Conservation (phyloP, 768 basidiomycete genomes). For the Tubosaeta sp. region DNA sequence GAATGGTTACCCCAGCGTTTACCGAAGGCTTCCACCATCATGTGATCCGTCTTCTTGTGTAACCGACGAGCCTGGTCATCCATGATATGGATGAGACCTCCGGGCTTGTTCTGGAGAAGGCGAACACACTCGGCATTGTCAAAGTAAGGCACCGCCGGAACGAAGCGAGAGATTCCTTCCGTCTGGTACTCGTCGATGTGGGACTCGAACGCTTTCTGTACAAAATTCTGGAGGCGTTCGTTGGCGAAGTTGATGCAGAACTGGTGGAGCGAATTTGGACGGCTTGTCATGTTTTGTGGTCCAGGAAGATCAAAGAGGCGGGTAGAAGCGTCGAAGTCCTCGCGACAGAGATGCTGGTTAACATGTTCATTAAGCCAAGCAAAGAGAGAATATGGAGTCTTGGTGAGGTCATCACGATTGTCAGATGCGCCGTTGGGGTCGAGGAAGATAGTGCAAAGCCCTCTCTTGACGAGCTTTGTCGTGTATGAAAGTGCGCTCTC, state of each 20-base stretch:
- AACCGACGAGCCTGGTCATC: slow-evolving; percentile 88
- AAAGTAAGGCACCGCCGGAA: slow-evolving; percentile 74
- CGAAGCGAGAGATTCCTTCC: slow-evolving; percentile 71
- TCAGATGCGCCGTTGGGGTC: background rate
- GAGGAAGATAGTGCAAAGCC: background rate
- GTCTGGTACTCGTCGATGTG: slow-evolving; percentile 79
- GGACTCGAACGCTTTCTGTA: slow-evolving; percentile 78
- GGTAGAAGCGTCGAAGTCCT: slow-evolving; percentile 90
- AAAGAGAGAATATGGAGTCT: slow-evolving; percentile 44
- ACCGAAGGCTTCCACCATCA: slow-evolving; percentile 90
- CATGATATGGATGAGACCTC: slow-evolving; percentile 95
- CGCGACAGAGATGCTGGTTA: slow-evolving; percentile 91
- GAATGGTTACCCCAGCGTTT: slow-evolving; percentile 95
- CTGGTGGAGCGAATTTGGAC: slow-evolving; percentile 91
- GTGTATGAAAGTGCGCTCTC: slow-evolving; percentile 15
- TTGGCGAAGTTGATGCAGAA: slow-evolving; percentile 97
- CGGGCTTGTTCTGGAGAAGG: slow-evolving; percentile 79
- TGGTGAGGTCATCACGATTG: background rate
- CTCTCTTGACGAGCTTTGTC: slow-evolving; percentile 3
- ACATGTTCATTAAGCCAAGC: slow-evolving; percentile 96
- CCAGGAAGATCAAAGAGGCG: slow-evolving; percentile 94
- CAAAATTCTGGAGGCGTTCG: slow-evolving; percentile 83
- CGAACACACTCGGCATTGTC: slow-evolving; percentile 90
- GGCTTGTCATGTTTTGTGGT: slow-evolving; percentile 81
- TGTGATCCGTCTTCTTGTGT: slow-evolving; percentile 88